Conservation (phyloP, 2,329 filamentous ascomycete species). For the Aspergillus floridensis region DNA sequence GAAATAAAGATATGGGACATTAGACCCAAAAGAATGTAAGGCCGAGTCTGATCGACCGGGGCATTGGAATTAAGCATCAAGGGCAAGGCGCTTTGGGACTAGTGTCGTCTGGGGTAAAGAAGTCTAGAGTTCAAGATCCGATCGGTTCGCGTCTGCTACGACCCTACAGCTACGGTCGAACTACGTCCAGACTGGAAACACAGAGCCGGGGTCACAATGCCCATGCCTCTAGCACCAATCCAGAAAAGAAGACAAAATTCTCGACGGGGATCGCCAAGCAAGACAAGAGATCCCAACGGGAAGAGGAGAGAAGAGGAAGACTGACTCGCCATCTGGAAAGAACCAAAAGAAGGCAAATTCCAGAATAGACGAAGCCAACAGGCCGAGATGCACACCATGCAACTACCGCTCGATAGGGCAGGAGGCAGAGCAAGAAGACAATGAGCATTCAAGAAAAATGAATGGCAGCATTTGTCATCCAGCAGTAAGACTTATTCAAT, state of each 20-base stretch:
- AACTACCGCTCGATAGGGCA: background rate
- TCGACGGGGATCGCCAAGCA: background rate
- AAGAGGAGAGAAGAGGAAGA: background rate
- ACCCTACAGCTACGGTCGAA: background rate
- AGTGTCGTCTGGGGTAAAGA: background rate
- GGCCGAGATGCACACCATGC: background rate
- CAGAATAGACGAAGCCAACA: background rate
- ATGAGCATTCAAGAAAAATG: background rate
- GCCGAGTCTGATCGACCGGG: background rate
- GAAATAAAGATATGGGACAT: background rate
- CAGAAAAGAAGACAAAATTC: background rate
- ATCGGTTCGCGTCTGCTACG: background rate
- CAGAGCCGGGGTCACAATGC: background rate
- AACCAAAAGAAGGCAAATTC: background rate
- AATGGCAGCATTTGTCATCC: conserved; percentile 18
- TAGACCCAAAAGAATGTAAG: background rate
- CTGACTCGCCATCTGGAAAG: background rate
- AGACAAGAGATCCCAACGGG: background rate
- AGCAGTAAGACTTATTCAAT: conserved; percentile 37
- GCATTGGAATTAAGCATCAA: background rate
- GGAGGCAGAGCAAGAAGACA: background rate
- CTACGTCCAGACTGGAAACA: background rate
- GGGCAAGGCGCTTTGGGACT: background rate
- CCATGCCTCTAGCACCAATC: background rate
- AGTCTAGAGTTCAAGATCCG: background rate